Conservation (phyloP, 352 stramenopile species). For the Globisporangium viniferum region DNA sequence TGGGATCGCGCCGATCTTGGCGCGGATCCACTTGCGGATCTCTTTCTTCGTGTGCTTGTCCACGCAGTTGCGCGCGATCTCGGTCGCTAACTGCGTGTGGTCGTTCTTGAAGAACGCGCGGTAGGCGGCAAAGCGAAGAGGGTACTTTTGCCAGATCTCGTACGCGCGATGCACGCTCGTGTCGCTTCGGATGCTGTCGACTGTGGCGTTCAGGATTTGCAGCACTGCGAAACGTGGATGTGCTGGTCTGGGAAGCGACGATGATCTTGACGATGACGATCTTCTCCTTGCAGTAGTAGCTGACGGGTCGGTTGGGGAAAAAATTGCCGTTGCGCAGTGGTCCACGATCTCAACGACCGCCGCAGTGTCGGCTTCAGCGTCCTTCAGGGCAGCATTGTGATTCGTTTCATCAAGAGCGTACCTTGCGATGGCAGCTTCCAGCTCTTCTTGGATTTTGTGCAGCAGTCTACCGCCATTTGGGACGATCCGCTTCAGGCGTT, state of each 20-base stretch:
- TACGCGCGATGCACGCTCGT: neutral
- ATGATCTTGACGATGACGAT: neutral
- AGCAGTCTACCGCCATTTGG: conserved; percentile 5
- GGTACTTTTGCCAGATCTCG: conserved; percentile 1
- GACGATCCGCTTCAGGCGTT: neutral
- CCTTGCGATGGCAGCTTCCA: neutral
- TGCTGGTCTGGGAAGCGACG: neutral
- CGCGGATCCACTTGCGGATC: conserved; percentile 9
- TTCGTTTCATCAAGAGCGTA: neutral
- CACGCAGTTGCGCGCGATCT: conserved; percentile 11
- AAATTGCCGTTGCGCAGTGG: no score
- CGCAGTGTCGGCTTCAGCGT: neutral
- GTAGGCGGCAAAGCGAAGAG: conserved; percentile 4
- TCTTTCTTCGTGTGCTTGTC: conserved; percentile 4
- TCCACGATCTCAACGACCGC: neutral
- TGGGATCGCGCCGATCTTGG: conserved; percentile 6
- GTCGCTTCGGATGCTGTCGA: neutral
- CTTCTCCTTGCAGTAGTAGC: neutral
- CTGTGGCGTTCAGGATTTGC: neutral
- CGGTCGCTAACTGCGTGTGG: conserved; percentile 3
- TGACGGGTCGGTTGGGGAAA: neutral
- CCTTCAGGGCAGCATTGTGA: neutral
- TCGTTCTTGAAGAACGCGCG: conserved; percentile 13
- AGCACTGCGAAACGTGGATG: neutral
- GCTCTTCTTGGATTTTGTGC: neutral